Evolutionary conservation across 1,284 basidiomycete species (phyloP).

Genomic region (Trichosporon sp.): DNA sequence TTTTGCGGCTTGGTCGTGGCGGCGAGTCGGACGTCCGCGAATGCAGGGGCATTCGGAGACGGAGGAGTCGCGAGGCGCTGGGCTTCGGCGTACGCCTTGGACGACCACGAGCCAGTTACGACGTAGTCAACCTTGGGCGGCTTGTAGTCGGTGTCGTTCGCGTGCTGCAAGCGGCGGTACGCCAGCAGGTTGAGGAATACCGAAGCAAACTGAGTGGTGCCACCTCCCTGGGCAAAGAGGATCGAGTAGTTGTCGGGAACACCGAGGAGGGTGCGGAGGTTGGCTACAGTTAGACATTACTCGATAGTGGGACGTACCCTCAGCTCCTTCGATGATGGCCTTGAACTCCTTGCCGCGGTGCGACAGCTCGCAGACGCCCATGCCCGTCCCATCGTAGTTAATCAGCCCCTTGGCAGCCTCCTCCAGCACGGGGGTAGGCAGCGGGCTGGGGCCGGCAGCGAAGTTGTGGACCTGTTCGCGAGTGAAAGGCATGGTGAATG

Average conservation of each 20-base stretch:
- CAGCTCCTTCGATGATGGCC: conserved; percentile 63
- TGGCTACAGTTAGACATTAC: conserved; percentile 37
- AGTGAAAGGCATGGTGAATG: conserved; percentile 9
- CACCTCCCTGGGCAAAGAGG: conserved; percentile 89
- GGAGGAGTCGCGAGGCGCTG: conserved; percentile 56
- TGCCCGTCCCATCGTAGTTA: conserved; percentile 81
- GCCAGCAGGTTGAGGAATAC: conserved; percentile 78
- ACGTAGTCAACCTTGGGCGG: conserved; percentile 69
- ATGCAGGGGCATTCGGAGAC: conserved; percentile 41
- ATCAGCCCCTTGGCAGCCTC: conserved; percentile 70
- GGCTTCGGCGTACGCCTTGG: conserved; percentile 78
- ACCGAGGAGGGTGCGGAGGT: conserved; percentile 67
- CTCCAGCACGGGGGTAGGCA: conserved; percentile 74
- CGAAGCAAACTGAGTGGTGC: conserved; percentile 81
- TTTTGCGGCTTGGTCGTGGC: conserved; percentile 63
- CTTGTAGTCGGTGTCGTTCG: conserved; percentile 51
- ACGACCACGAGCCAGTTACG: conserved; percentile 86
- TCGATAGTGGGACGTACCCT: conserved; percentile 45
- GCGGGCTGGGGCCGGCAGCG: conserved; percentile 82
- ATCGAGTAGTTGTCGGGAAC: conserved; percentile 80
- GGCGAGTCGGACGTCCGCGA: conserved; percentile 61
- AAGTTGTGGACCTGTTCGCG: conserved; percentile 70
- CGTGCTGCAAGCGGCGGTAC: conserved; percentile 57
- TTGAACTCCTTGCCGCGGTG: conserved; percentile 87
- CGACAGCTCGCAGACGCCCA: conserved; percentile 88